phyloP scores from a whole-genome alignment of 495 filamentous ascomycete species.

The Hyaloscypha finlandica region DNA sequence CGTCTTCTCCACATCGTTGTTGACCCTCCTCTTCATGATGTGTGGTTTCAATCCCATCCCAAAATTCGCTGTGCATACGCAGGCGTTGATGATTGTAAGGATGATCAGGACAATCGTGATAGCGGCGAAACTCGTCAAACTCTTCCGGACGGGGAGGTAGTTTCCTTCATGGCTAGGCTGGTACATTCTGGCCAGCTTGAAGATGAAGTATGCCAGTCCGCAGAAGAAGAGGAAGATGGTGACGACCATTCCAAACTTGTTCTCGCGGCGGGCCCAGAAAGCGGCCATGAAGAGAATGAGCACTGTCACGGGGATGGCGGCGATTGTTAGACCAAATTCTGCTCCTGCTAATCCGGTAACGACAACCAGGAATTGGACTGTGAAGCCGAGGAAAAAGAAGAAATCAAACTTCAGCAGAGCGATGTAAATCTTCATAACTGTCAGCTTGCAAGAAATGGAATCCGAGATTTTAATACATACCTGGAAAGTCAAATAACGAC shows the following conservation, averaged over 20 bases:
- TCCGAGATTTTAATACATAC: constrained; percentile 44
- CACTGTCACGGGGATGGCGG: constrained; percentile 88
- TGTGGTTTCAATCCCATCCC: constrained; percentile 86
- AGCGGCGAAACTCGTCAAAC: constrained; percentile 89
- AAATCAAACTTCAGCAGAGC: constrained; percentile 98
- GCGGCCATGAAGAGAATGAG: constrained; percentile 81
- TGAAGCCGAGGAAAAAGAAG: constrained; percentile 99
- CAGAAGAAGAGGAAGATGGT: constrained; percentile 88
- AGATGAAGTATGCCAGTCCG: constrained; percentile 92
- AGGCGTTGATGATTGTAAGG: constrained; percentile 84
- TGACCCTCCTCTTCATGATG: constrained; percentile 63
- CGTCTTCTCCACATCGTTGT: constrained; percentile 63
- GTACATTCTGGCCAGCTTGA: constrained; percentile 98
- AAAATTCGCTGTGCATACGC: constrained; percentile 88
- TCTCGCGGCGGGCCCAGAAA: constrained; percentile 81
- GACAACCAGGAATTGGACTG: constrained; percentile 94
- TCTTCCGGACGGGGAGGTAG: constrained; percentile 75
- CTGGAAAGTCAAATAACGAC: constrained; percentile 94
- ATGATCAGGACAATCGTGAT: constrained; percentile 88
- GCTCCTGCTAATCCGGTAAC: constrained; percentile 63
- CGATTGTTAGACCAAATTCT: constrained; percentile 85
- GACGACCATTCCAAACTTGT: constrained; percentile 69
- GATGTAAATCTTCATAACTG: constrained; percentile 81
- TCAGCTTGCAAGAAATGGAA: constrained; percentile 34
- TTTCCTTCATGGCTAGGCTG: constrained; percentile 47